phyloP scores from a whole-genome alignment of 2,329 filamentous ascomycete genomes.

The Talaromyces funiculosus region DNA sequence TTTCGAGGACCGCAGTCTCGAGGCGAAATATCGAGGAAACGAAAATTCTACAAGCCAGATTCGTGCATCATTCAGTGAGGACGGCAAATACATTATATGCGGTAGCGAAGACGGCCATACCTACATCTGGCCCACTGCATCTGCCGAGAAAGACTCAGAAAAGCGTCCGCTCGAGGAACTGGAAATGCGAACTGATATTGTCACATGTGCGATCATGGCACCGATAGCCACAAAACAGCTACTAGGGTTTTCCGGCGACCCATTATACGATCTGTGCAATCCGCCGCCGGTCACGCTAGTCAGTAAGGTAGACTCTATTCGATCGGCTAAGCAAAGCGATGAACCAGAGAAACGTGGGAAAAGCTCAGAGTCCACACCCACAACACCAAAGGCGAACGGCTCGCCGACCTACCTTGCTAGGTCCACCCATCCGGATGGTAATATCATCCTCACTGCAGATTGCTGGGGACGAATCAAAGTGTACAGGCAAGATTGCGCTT shows the following conservation, averaged over 20 bases:
- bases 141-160: constrained; percentile 63
- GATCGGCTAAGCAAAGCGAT: constrained; percentile 30
- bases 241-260: constrained; percentile 76
- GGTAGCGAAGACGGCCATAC: constrained; percentile 87
- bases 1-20: constrained; percentile 73
- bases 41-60: constrained; percentile 90
- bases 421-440: constrained; percentile 69
- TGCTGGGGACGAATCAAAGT: constrained; percentile 86
- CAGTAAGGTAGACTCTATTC: constrained; percentile 59
- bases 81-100: constrained; percentile 78
- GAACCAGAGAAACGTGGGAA: constrained; percentile 23
- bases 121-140: constrained; percentile 78
- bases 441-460: constrained; percentile 89
- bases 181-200: constrained; percentile 80
- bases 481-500: constrained; percentile 91
- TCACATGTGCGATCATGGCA: constrained; percentile 83
- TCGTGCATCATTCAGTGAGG: constrained; percentile 79
- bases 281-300: constrained; percentile 81
- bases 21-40: constrained; percentile 86
- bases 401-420: constrained; percentile 73
- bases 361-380: neutral
- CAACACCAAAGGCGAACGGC: constrained; percentile 46
- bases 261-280: constrained; percentile 94
- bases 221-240: constrained; percentile 71
- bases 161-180: constrained; percentile 84